Conservation (phyloP, 108 stramenopile genomes). For the Heterococcus sp. region DNA sequence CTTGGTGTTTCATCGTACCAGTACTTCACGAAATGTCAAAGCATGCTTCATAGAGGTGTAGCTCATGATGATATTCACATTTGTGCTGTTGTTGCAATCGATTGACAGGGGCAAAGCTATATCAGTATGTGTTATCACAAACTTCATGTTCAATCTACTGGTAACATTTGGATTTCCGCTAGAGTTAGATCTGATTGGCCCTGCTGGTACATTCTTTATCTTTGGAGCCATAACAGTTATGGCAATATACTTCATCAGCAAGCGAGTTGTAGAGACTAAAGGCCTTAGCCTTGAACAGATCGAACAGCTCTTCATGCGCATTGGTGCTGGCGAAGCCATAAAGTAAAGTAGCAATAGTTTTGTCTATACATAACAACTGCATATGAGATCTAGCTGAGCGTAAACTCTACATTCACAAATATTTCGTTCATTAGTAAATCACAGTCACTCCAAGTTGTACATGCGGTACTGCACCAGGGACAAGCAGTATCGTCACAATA, state of each 20-base stretch:
- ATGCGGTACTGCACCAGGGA: too few species aligned
- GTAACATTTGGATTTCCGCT: slow-evolving; percentile 47
- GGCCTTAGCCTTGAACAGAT: slow-evolving; percentile 52
- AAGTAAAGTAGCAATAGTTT: too few species aligned
- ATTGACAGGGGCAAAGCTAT: slow-evolving; percentile 47
- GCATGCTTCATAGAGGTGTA: too few species aligned
- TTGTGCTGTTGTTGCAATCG: neutral
- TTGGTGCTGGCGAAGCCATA: slow-evolving; percentile 1
- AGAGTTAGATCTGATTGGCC: slow-evolving; percentile 39
- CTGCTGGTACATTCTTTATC: slow-evolving; percentile 37
- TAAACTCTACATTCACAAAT: too few species aligned
- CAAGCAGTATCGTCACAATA: too few species aligned
- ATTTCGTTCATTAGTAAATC: too few species aligned
- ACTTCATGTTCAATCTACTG: slow-evolving; percentile 48
- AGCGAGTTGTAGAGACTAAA: slow-evolving; percentile 50
- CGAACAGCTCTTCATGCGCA: slow-evolving; percentile 41
- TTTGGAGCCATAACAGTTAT: slow-evolving; percentile 32
- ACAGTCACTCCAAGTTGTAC: too few species aligned
- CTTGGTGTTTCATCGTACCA: neutral
- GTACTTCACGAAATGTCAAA: neutral
- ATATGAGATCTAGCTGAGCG: too few species aligned
- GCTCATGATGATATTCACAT: neutral
- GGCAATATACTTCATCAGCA: slow-evolving; percentile 45
- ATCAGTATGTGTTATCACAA: slow-evolving; percentile 48
- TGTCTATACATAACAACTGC: too few species aligned